A percentile compares a stretch with the other conserved stretches of the same genome.
Conservation (phyloP, 495 filamentous ascomycete species). For the Lasiosphaeriaceae sp. region DNA sequence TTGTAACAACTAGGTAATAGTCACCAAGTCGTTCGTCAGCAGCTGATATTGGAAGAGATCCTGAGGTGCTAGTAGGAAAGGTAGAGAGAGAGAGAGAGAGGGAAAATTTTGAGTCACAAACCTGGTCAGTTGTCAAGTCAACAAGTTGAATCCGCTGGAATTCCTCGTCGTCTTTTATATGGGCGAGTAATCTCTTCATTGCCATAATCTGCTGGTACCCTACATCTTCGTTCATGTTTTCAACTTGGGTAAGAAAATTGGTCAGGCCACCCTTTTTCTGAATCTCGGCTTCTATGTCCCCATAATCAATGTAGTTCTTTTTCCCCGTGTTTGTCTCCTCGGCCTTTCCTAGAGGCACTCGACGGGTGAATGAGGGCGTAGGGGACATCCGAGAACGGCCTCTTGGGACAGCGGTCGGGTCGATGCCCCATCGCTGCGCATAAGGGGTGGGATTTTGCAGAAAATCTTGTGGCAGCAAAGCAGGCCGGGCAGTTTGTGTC, state of each 20-base stretch:
- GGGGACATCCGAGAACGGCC: constrained; percentile 36
- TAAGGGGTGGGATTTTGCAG: constrained; percentile 26
- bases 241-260: constrained; percentile 16
- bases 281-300: background rate
- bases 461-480: constrained; percentile 20
- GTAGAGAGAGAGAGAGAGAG: too few species aligned
- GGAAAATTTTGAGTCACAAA: too few species aligned
- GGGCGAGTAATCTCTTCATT: constrained; percentile 15
- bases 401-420: constrained; percentile 15
- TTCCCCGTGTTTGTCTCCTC: background rate
- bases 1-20: too few species aligned
- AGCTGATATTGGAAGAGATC: too few species aligned
- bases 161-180: constrained; percentile 4
- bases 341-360: too few species aligned
- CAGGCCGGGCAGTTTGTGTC: constrained; percentile 21
- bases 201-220: constrained; percentile 5
- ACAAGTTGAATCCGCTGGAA: too few species aligned
- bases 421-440: constrained; percentile 32
- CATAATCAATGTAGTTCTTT: constrained; percentile 6
- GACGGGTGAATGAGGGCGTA: constrained; percentile 21
- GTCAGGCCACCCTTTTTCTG: constrained; percentile 3
- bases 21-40: too few species aligned
- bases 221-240: constrained; percentile 36
- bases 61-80: too few species aligned
- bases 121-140: too few species aligned